A percentile compares a stretch with the other conserved stretches of the same genome.
Evolutionary conservation across 2,329 filamentous ascomycete species (phyloP).

Genomic region (Beauveria asiatica): DNA sequence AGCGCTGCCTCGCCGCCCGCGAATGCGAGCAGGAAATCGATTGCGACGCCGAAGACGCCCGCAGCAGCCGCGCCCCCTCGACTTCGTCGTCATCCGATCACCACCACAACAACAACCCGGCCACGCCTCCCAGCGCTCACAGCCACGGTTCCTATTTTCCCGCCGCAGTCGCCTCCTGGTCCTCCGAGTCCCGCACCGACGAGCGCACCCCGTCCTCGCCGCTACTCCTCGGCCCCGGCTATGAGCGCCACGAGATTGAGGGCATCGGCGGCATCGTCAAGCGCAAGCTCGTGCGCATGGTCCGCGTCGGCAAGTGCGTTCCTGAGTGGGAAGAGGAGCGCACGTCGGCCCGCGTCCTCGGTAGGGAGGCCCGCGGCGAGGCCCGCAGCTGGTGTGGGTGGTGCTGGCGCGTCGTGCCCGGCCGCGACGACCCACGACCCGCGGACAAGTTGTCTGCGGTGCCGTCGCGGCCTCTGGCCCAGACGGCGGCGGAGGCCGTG

Average conservation of each 20-base stretch:
- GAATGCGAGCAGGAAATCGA: slow-evolving; percentile 79
- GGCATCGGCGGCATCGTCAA: slow-evolving; percentile 84
- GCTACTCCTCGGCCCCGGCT: slow-evolving; percentile 56
- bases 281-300: slow-evolving; percentile 75
- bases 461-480: too few relatives aligned
- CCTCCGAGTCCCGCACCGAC: background rate
- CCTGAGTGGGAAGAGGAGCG: slow-evolving; percentile 78
- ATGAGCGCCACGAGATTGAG: slow-evolving; percentile 80
- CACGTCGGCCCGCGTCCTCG: slow-evolving; percentile 46
- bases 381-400: slow-evolving; percentile 85
- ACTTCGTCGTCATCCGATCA: background rate
- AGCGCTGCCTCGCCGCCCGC: slow-evolving; percentile 65
- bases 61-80: slow-evolving; percentile 27
- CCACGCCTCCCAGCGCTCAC: background rate
- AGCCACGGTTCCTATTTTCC: slow-evolving; percentile 7
- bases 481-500: background rate
- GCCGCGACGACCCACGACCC: slow-evolving; percentile 34
- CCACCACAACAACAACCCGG: background rate
- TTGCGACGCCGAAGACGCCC: slow-evolving; percentile 69
- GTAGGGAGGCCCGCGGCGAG: slow-evolving; percentile 58
- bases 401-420: slow-evolving; percentile 71
- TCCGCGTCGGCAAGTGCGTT: slow-evolving; percentile 74
- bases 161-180: slow-evolving; percentile 9
- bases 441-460: background rate
- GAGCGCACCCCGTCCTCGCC: slow-evolving; percentile 37